Base-by-base conservation (phyloP, 179 eudicot genomes). In the Silene noctiflora region DNA sequence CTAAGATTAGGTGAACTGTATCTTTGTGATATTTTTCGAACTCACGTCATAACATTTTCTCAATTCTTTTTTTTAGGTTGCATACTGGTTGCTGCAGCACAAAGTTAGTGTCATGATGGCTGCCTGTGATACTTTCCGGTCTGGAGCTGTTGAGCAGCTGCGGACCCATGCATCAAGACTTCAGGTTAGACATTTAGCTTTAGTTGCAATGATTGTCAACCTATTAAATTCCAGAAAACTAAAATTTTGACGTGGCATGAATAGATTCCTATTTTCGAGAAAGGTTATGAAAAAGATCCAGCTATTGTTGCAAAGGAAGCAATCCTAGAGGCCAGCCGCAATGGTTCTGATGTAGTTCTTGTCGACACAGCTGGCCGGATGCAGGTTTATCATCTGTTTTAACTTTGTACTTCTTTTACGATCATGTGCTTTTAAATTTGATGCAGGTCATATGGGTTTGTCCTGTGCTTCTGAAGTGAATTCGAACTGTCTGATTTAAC, bases 281-380 rank as follows among this genome's bases (percentile, higher is more conserved):
- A 92, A 85, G 98, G 98, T 65, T 94, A 94, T 83, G 98, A 91
- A 88, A 94, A 93, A 82, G 98, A 94, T 87, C 97, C 97, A 48
- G 98, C 98, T 53, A 64, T 92, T 77, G 98, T 93, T 60, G 98
- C 98, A 11, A 94, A 94, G 87, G 98, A 94, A 87, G 96, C 97
- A 68, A 93, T 94, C 65, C 96, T 89, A 75, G 97, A 94, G 83
- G 97, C 98, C 39, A 69, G 84, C 60, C 86, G 90, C 71, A 91
- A 81, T 89, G 93, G 95, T 72, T 92, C 96, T 1, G 97, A 93
- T 77, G 98, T 94, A 46, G 98, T 94, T 87, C 93, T 94, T 81
- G 98, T 94, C 71, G 98, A 94, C 83, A 92, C 98, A 74, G 97
- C 98, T 85, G 98, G 98, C 81, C 82, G 95, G 58, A 94, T 92